Evolutionary conservation across 2,329 filamentous ascomycete species (phyloP), one percentile per base, ranked within the genome.

Genomic region (Phyllachora maydis): DNA sequence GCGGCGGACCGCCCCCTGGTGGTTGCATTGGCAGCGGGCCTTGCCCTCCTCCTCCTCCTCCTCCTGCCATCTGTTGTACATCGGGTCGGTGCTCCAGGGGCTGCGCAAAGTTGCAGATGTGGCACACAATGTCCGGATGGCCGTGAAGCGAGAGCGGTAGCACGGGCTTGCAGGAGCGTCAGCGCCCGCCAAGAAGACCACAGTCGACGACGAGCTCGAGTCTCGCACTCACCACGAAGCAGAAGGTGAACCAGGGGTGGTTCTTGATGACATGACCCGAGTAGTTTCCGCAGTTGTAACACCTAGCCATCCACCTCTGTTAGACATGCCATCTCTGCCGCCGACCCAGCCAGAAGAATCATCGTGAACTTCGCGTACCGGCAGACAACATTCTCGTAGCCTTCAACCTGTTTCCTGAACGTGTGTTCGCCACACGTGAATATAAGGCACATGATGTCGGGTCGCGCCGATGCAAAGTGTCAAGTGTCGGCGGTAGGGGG

Each of bases 171-270:
- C n/a, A 21, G 8, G 15, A 14, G 14, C 8, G 16, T n/a, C n/a
- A n/a, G n/a, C n/a, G n/a, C n/a, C n/a, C n/a, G n/a, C n/a, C n/a
- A n/a, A n/a, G n/a, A n/a, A n/a, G n/a, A n/a, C n/a, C n/a, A n/a
- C n/a, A n/a, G n/a, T n/a, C n/a, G n/a, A n/a, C n/a, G n/a, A n/a
- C n/a, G n/a, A n/a, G n/a, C n/a, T n/a, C 19, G 6, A 23, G 16
- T 23, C 14, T 14, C 22, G 12, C 7, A 50, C 60, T 38, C 46
- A 70, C 65, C 25, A 81, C 47, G 47, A 76, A 81, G 55, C 75
- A 82, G 39, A 82, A 69, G 4, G 76, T 82, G 39, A 82, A 82
- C 70, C 73, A 81, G 19, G 67, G 66, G 28, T 70, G 57, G 28
- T 56, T 59, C 44, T 71, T 71, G 38, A 67, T 53, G 27, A 71